Evolutionary conservation across 2,329 filamentous ascomycete species (phyloP).

Genomic region (Penicillium sp.): DNA sequence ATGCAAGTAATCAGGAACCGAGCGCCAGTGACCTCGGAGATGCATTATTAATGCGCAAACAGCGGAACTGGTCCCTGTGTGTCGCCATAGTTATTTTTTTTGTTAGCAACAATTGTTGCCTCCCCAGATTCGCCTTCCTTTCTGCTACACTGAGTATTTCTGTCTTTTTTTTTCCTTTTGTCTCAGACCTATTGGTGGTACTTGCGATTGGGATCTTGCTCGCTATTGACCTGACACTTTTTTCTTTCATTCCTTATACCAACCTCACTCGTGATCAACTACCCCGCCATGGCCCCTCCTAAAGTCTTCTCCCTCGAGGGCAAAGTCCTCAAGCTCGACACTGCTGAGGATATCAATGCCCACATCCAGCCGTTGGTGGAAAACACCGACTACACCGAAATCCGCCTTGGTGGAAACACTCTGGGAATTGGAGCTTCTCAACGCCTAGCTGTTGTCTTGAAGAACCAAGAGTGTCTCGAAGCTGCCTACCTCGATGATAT

Average conservation of each 20-base stretch:
- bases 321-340: constrained; percentile 89
- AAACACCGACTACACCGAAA: constrained; percentile 72
- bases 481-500: constrained; percentile 93
- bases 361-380: constrained; percentile 76
- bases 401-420: constrained; percentile 87
- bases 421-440: constrained; percentile 86
- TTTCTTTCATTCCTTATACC: constrained; percentile 2
- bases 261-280: constrained; percentile 24
- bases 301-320: constrained; percentile 83
- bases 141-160: constrained; percentile 9
- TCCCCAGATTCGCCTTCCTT: constrained; percentile 12
- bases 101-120: constrained; percentile 19
- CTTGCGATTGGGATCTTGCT: neutral
- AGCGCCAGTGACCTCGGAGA: neutral
- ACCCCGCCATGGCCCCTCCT: constrained; percentile 54
- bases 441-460: constrained; percentile 78
- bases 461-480: constrained; percentile 79
- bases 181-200: constrained; percentile 2
- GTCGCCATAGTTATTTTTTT: constrained; percentile 26
- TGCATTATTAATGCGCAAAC: constrained; percentile 22
- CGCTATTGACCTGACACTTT: constrained; percentile 1
- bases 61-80: constrained; percentile 22
- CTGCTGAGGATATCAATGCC: constrained; percentile 79
- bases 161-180: constrained; percentile 5
- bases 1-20: neutral